Evolutionary conservation across 768 basidiomycete genomes (phyloP).

Genomic region (Strobilomyces echinocephalus): DNA sequence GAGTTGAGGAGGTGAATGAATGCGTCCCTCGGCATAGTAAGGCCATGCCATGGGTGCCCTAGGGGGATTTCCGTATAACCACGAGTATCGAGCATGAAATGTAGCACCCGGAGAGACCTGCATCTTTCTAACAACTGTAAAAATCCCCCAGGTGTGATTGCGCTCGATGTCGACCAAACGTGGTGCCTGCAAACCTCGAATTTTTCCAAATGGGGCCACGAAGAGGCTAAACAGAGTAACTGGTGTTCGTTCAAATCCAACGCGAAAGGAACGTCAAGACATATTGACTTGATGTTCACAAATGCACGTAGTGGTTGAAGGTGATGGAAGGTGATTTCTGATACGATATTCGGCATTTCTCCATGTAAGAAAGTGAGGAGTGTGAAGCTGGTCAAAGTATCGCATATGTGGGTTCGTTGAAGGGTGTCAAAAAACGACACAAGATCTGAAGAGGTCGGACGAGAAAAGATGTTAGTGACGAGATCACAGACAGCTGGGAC

Average conservation of each 20-base stretch:
- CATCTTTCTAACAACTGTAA: background rate
- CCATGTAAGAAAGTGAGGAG: background rate
- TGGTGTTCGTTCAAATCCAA: background rate
- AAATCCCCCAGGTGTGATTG: background rate
- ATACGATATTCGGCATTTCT: background rate
- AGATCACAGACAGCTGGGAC: background rate
- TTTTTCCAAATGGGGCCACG: background rate
- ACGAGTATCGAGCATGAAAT: background rate
- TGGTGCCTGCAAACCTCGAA: background rate
- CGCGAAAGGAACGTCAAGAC: background rate
- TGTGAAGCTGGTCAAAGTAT: background rate
- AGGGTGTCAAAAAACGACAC: background rate
- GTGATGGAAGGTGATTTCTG: background rate
- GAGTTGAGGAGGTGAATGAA: background rate
- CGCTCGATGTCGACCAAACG: background rate
- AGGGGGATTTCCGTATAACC: background rate
- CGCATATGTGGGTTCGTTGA: background rate
- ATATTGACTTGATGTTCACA: background rate
- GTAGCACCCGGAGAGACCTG: background rate
- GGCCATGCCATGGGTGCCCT: background rate
- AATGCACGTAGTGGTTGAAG: background rate
- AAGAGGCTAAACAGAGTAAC: background rate
- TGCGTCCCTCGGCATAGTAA: background rate
- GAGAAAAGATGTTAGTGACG: background rate
- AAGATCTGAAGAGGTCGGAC: background rate